Conservation (phyloP, 2,329 filamentous ascomycete genomes). For the Zymoseptoria brevis region DNA sequence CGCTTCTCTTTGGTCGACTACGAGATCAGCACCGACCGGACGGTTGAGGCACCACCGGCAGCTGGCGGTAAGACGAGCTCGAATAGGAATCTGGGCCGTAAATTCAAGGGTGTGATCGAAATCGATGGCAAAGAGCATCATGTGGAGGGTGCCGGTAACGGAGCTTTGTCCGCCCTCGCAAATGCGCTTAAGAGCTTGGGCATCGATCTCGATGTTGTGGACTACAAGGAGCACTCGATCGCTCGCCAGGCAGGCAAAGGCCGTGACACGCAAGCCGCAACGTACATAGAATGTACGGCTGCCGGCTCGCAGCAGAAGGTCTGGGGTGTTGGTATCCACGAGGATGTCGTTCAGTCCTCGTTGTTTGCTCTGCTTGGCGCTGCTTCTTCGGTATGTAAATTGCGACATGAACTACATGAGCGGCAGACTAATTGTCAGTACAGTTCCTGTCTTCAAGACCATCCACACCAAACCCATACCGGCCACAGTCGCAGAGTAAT, state of each 20-base stretch:
- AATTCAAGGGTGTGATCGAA: slow-evolving; percentile 76
- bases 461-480: slow-evolving; percentile 50
- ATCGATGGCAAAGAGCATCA: slow-evolving; percentile 74
- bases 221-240: slow-evolving; percentile 96
- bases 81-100: slow-evolving; percentile 61
- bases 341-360: slow-evolving; percentile 85
- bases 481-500: slow-evolving; percentile 34
- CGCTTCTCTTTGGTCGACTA: slow-evolving; percentile 86
- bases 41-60: slow-evolving; percentile 57
- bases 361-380: slow-evolving; percentile 79
- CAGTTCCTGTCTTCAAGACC: slow-evolving; percentile 68
- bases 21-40: slow-evolving; percentile 78
- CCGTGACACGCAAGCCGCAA: slow-evolving; percentile 82
- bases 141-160: slow-evolving; percentile 75
- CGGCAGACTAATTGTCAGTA: not conserved
- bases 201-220: slow-evolving; percentile 80
- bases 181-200: slow-evolving; percentile 71
- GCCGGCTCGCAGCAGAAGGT: slow-evolving; percentile 61
- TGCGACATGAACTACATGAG: slow-evolving; percentile 1
- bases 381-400: slow-evolving; percentile 70
- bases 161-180: slow-evolving; percentile 81
- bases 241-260: slow-evolving; percentile 30
- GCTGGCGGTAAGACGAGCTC: slow-evolving; percentile 59
- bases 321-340: slow-evolving; percentile 87
- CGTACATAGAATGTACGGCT: slow-evolving; percentile 83